Conservation (phyloP, 805 yeast genomes). For the Cyberlindnera mycetangii region DNA sequence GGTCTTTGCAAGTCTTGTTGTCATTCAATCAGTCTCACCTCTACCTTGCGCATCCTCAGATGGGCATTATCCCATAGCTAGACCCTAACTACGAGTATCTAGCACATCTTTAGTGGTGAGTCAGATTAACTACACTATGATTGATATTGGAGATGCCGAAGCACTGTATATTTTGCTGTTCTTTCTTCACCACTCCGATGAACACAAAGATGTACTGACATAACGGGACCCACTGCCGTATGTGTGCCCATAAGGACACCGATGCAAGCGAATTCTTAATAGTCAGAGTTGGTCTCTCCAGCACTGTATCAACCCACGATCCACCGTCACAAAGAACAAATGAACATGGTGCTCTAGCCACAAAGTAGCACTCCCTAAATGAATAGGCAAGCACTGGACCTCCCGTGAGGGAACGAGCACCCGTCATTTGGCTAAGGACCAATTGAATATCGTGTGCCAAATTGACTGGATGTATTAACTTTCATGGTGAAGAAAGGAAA, state of each 20-base stretch:
- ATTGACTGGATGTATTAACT: slow-evolving; percentile 31
- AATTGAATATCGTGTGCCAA: slow-evolving; percentile 16
- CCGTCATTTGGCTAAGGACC: slow-evolving; percentile 19
- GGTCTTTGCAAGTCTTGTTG: too few relatives aligned
- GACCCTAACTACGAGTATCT: too few relatives aligned
- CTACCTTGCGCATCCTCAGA: too few relatives aligned
- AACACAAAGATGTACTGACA: slow-evolving; percentile 29
- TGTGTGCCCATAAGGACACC: slow-evolving; percentile 13
- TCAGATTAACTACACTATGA: too few relatives aligned
- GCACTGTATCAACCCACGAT: slow-evolving; percentile 26
- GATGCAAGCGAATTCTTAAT: slow-evolving; percentile 29
- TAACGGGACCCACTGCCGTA: slow-evolving; percentile 34
- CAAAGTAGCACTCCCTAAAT: slow-evolving; percentile 29
- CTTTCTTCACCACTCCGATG: too few relatives aligned
- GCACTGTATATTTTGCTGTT: not conserved
- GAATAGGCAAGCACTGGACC: slow-evolving; percentile 32
- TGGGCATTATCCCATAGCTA: too few relatives aligned
- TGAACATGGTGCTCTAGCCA: slow-evolving; percentile 14
- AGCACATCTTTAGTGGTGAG: too few relatives aligned
- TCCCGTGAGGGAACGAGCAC: slow-evolving; percentile 9
- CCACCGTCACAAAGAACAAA: slow-evolving; percentile 6
- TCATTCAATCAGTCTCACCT: too few relatives aligned
- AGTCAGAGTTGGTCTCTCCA: slow-evolving; percentile 32
- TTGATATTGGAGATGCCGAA: not conserved
- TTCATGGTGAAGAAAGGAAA: slow-evolving; percentile 16